phyloP scores from a whole-genome alignment of 2,329 filamentous ascomycete species.

The Microsporum audouinii region DNA sequence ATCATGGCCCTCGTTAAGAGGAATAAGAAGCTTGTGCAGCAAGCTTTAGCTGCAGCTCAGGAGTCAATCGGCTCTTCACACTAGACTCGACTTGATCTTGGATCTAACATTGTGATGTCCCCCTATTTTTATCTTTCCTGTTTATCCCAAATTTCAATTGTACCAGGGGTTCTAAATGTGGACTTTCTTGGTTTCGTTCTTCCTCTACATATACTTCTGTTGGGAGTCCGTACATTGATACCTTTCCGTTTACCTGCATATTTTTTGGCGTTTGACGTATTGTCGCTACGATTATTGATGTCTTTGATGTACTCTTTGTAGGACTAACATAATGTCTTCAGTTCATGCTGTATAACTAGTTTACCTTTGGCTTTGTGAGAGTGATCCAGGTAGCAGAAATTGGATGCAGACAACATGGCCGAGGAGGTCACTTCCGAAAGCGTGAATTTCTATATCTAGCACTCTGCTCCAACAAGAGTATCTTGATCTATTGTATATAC shows the following conservation, averaged over 20 bases:
- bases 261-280: background rate
- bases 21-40: constrained; percentile 34
- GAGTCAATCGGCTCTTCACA: constrained; percentile 10
- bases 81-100: too few species aligned
- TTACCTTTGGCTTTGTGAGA: background rate
- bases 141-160: background rate
- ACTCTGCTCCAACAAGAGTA: background rate
- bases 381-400: background rate
- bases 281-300: background rate
- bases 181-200: background rate
- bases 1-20: constrained; percentile 30
- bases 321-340: background rate
- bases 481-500: constrained; percentile 1
- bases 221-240: background rate
- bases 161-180: background rate
- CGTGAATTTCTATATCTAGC: background rate
- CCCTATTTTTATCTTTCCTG: background rate
- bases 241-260: background rate
- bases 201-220: background rate
- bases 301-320: background rate
- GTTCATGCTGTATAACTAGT: background rate
- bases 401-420: background rate
- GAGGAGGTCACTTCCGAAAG: background rate
- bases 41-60: constrained; percentile 25
- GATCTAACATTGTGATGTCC: too few species aligned